phyloP scores from a whole-genome alignment of 306 rosid species.

The Vigna reflexopilosa region DNA sequence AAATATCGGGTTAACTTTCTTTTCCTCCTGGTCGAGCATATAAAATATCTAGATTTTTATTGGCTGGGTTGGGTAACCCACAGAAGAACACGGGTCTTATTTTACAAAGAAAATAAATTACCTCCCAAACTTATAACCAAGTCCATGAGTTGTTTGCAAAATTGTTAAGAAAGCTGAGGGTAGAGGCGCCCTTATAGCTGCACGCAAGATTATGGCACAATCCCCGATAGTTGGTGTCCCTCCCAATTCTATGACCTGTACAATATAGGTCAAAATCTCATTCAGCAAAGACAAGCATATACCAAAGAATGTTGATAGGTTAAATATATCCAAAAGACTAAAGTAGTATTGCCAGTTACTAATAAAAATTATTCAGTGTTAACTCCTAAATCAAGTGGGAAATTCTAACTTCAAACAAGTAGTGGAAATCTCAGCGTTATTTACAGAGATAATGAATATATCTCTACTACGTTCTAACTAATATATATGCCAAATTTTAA shows the following conservation, averaged over 20 bases:
- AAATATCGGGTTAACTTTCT: slow-evolving; percentile 10
- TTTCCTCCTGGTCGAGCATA: slow-evolving; percentile 8
- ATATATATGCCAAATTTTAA: slow-evolving; percentile 24
- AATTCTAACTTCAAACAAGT: slow-evolving; percentile 31
- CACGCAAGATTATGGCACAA: slow-evolving; percentile 89
- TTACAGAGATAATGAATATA: slow-evolving; percentile 11
- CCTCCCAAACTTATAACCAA: slow-evolving; percentile 94
- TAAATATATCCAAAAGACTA: slow-evolving; percentile 26
- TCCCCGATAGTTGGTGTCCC: slow-evolving; percentile 93
- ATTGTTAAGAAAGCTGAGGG: slow-evolving; percentile 90
- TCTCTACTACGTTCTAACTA: neutral
- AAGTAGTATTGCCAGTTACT: slow-evolving; percentile 22
- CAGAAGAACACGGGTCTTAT: slow-evolving; percentile 17
- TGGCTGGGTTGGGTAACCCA: slow-evolving; percentile 18
- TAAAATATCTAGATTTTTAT: slow-evolving; percentile 21
- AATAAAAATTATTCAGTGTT: slow-evolving; percentile 13
- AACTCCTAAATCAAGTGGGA: slow-evolving; percentile 28
- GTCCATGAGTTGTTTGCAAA: slow-evolving; percentile 82
- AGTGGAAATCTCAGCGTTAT: neutral
- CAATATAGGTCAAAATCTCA: slow-evolving; percentile 39
- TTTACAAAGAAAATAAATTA: slow-evolving; percentile 49
- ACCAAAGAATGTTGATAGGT: slow-evolving; percentile 21
- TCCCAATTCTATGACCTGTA: slow-evolving; percentile 89
- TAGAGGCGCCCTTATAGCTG: slow-evolving; percentile 82
- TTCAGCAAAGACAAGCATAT: slow-evolving; percentile 19